Base-by-base conservation (phyloP, 2,329 filamentous ascomycete species). In the Apiospora hydei region DNA sequence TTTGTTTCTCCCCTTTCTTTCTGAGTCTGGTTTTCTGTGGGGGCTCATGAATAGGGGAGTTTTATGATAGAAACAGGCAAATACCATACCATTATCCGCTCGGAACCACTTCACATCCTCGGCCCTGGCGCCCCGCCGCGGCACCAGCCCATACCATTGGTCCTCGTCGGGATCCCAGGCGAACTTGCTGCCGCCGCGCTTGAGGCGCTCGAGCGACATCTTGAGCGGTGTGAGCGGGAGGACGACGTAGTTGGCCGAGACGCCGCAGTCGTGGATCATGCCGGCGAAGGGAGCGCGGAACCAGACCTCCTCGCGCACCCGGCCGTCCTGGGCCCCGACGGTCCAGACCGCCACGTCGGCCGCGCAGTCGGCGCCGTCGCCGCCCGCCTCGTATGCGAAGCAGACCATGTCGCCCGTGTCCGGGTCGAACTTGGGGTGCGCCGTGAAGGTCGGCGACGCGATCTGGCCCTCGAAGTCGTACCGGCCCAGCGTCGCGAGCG, bases 101-200 rank as follows among this genome's bases (percentile, higher is more conserved):
- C 85, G 77, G 69, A 88, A 82, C 87, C 87, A 88, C 0, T 85
- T 78, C 57, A 88, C 86, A 77, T 89, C 87, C 73, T 87, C 85
- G 0, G 84, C 82, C 74, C 85, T 87, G 0, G 83, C 87, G 3
- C 84, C 84, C 3, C 84, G 78, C 10, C 88, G 81, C 3, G 87
- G 87, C 2, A 89, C 86, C 18, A 89, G 80, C 0, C 85, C 88
- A 73, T 89, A 89, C 79, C 84, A 85, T 76, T 88, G 87, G 75
- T 89, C 86, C 76, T 89, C 87, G 3, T 87, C 80, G 0, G 86
- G 85, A 71, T 87, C 85, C 86, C 85, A 87, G 0, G 85, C 85
- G 77, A 85, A 88, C 77, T 88, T 86, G 74, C 87, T 85, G 0
- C 83, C 85, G 0, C 85, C 85, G 3, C 75, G 78, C 77, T 83